Evolutionary conservation across 2,329 filamentous ascomycete genomes (phyloP).

Genomic region (Trichoderma guizhouense): DNA sequence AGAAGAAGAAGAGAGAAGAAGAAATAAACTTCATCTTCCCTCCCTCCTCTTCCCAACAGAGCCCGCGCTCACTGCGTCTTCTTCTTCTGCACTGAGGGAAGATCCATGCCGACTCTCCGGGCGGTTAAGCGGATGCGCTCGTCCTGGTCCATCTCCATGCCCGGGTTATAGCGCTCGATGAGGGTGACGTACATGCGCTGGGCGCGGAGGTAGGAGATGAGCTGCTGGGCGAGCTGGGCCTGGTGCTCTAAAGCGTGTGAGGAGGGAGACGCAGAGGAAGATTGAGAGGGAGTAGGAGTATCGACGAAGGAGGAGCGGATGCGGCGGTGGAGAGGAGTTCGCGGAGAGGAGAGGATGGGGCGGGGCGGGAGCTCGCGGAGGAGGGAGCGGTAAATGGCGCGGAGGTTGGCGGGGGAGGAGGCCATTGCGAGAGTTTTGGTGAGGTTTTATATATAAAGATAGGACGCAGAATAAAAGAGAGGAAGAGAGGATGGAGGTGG

Average conservation of each 20-base stretch:
- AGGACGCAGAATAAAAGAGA: neutral
- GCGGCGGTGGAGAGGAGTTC: slow-evolving; percentile 49
- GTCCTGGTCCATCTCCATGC: slow-evolving; percentile 81
- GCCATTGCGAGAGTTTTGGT: slow-evolving; percentile 26
- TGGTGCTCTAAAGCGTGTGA: slow-evolving; percentile 25
- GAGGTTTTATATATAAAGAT: neutral
- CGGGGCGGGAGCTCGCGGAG: slow-evolving; percentile 84
- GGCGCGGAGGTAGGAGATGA: slow-evolving; percentile 75
- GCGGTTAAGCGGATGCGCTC: slow-evolving; percentile 83
- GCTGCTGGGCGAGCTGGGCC: slow-evolving; percentile 61
- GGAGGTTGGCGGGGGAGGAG: slow-evolving; percentile 50
- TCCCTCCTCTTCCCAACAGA: too few relatives aligned
- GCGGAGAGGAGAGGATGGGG: slow-evolving; percentile 50
- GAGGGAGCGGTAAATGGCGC: slow-evolving; percentile 81
- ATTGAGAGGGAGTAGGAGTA: slow-evolving; percentile 30
- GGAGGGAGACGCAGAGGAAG: slow-evolving; percentile 30
- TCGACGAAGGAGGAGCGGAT: slow-evolving; percentile 30
- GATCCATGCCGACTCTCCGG: slow-evolving; percentile 82
- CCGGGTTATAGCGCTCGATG: slow-evolving; percentile 89
- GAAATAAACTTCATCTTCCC: too few relatives aligned
- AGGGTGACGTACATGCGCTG: slow-evolving; percentile 80
- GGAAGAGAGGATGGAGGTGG: neutral
- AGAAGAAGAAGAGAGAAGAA: neutral
- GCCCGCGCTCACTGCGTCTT: neutral
- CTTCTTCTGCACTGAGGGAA: slow-evolving; percentile 49